These are phyloP conservation scores for Hibiscus mutabilis DNA, from an alignment of 345 rosid species.

Conservation along the genomic window DNA sequence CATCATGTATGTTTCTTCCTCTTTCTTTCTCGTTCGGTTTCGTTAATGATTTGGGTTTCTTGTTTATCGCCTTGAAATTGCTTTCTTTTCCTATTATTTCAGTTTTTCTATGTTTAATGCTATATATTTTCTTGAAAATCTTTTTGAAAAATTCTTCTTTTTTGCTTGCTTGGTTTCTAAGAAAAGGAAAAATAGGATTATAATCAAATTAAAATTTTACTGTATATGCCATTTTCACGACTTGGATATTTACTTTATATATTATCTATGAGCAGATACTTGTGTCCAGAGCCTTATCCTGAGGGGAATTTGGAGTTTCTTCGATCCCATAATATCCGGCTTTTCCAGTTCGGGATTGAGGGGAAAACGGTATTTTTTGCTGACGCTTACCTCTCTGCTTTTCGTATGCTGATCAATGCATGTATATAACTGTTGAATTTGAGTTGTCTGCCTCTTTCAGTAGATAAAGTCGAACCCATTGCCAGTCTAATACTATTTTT, in stretches of 20 bases:
- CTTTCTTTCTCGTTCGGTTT: no score
- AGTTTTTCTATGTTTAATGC: neutral
- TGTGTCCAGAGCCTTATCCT: constrained; percentile 83
- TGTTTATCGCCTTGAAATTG: no score
- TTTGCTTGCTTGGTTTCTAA: constrained; percentile 1
- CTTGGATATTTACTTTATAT: neutral
- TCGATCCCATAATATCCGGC: constrained; percentile 42
- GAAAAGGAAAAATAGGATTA: neutral
- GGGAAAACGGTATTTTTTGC: constrained; percentile 57
- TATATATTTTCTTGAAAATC: neutral
- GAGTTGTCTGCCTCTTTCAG: neutral
- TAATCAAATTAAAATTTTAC: neutral
- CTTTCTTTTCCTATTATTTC: no score
- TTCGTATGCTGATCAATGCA: neutral
- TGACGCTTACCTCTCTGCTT: neutral
- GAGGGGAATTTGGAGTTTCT: constrained; percentile 60
- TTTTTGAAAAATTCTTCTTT: neutral
- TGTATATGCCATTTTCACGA: neutral
- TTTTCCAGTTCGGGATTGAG: constrained; percentile 69
- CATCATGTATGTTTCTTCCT: constrained; percentile 40
- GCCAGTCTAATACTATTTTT: neutral
- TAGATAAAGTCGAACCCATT: neutral
- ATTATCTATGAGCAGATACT: constrained; percentile 37
- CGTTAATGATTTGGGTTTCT: no score
- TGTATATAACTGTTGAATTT: neutral